Conservation (phyloP, 73 alveolate genomes). For the Paramecium primaurelia region DNA sequence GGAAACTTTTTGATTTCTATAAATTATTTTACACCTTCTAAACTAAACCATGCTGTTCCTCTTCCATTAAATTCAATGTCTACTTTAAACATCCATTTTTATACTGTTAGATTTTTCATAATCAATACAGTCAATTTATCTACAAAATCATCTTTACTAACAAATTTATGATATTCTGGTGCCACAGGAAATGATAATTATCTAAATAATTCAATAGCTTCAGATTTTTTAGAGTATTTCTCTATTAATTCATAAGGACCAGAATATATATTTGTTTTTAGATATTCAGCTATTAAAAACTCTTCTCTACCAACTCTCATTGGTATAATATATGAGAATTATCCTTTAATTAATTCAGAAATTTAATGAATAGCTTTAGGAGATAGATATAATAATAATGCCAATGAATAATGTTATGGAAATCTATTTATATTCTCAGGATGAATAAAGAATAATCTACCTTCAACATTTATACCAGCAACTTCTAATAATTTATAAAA, state of each 20-base stretch:
- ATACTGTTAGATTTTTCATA: conserved; percentile 13
- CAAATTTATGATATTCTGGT: conserved; percentile 13
- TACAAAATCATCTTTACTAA: conserved; percentile 31
- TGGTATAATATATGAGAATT: not conserved
- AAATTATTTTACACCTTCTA: conserved; percentile 38
- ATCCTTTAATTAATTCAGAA: not conserved
- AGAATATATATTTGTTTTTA: conserved; percentile 15
- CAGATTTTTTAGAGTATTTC: not conserved
- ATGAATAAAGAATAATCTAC: conserved; percentile 19
- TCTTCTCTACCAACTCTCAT: conserved; percentile 26
- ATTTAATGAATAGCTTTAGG: conserved; percentile 13
- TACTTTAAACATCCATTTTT: conserved; percentile 16
- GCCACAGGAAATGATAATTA: not conserved
- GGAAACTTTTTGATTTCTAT: conserved; percentile 29
- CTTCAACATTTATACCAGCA: conserved; percentile 8
- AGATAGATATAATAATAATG: not conserved
- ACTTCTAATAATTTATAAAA: conserved; percentile 10
- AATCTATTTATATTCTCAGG: conserved; percentile 15
- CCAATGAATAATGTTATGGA: conserved; percentile 39
- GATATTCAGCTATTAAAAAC: not conserved
- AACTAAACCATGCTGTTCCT: conserved; percentile 44
- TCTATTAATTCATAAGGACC: conserved; percentile 10
- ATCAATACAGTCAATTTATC: conserved; percentile 29
- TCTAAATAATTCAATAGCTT: not conserved
- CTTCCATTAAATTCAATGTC: conserved; percentile 41